Evolutionary conservation across 2,329 filamentous ascomycete genomes (phyloP).

Genomic region (Cladosporium velox): DNA sequence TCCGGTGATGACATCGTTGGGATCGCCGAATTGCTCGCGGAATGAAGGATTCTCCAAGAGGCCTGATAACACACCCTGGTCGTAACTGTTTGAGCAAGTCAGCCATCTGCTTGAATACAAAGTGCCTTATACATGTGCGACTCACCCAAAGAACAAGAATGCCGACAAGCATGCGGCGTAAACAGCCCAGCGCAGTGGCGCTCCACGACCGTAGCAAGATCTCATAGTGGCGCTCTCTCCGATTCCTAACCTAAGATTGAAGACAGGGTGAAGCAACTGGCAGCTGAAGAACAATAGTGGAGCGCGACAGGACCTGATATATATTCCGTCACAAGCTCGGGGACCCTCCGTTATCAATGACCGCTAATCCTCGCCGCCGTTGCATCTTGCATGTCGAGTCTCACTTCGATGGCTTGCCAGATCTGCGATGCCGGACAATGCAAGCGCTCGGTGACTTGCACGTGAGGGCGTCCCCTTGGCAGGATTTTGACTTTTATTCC

Average conservation of each 20-base stretch:
- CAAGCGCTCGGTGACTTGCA: not conserved
- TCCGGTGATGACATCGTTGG: constrained; percentile 25
- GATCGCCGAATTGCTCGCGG: constrained; percentile 27
- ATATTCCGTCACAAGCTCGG: constrained; percentile 3
- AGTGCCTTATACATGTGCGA: not conserved
- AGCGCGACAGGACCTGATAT: constrained; percentile 3
- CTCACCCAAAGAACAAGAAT: constrained; percentile 28
- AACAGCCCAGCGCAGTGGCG: constrained; percentile 25
- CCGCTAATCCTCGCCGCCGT: constrained; percentile 3
- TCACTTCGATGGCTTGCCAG: constrained; percentile 15
- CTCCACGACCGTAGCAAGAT: constrained; percentile 25
- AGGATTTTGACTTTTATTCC: constrained; percentile 11
- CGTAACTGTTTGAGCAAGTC: constrained; percentile 12
- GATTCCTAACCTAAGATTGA: not conserved
- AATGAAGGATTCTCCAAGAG: constrained; percentile 28
- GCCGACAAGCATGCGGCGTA: constrained; percentile 27
- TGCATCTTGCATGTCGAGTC: not conserved
- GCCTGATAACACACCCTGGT: constrained; percentile 27
- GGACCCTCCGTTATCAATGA: not conserved
- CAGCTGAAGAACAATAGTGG: not conserved
- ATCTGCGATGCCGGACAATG: constrained; percentile 18
- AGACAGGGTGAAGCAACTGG: not conserved
- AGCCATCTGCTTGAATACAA: not conserved
- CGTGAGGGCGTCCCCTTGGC: not conserved
- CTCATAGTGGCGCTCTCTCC: constrained; percentile 8